Conservation (phyloP, 306 rosid genomes). For the Prunus mume region DNA sequence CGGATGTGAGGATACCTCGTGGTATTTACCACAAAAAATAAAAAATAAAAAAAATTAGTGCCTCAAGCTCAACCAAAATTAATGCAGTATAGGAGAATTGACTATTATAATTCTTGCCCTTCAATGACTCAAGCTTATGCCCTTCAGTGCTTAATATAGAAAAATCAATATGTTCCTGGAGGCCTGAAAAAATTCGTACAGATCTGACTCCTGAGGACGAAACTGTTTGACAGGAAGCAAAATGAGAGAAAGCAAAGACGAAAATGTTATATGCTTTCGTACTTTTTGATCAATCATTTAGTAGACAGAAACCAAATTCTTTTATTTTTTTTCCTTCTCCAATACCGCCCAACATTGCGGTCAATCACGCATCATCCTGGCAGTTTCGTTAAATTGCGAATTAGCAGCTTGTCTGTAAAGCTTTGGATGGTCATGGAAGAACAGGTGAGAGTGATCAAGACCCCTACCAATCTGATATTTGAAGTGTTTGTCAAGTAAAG, state of each 20-base stretch:
- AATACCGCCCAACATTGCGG: not conserved
- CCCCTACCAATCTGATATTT: constrained; percentile 25
- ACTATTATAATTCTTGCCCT: too few relatives aligned
- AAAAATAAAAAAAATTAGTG: too few relatives aligned
- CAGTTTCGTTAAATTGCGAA: not conserved
- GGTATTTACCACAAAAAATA: too few relatives aligned
- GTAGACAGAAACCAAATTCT: not conserved
- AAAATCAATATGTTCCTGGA: not conserved
- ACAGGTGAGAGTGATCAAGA: constrained; percentile 48
- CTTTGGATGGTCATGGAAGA: constrained; percentile 16
- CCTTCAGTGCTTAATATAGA: not conserved
- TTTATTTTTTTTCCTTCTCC: not conserved
- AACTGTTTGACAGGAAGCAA: not conserved
- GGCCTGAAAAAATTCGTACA: not conserved
- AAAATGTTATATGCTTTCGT: not conserved
- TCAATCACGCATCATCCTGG: constrained; percentile 9
- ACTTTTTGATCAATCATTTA: not conserved
- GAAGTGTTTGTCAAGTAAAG: constrained; percentile 63
- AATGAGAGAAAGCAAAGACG: not conserved
- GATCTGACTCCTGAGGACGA: not conserved
- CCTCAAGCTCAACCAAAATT: too few relatives aligned
- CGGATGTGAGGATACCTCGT: too few relatives aligned
- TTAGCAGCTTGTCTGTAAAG: constrained; percentile 32
- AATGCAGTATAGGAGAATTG: too few relatives aligned
- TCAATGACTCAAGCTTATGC: not conserved